phyloP scores from a whole-genome alignment of 1,139 yeast species.

The Diutina catenulata region DNA sequence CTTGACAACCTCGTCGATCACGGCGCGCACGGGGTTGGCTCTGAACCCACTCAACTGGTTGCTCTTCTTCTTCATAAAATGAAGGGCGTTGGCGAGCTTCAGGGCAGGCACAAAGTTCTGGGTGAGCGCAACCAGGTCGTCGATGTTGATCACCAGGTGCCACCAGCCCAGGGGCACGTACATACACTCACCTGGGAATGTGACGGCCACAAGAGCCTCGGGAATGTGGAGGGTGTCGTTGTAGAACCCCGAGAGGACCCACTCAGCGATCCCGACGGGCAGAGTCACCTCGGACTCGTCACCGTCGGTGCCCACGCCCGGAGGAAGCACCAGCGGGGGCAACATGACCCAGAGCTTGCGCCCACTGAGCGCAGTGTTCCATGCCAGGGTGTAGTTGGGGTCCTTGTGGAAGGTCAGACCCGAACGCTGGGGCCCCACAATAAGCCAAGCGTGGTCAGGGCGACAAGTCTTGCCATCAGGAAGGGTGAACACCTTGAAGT shows the following conservation, averaged over 20 bases:
- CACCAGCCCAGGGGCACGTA: conserved; percentile 95
- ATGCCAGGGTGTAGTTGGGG: conserved; percentile 83
- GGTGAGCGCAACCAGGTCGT: conserved; percentile 70
- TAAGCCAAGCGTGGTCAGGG: conserved; percentile 88
- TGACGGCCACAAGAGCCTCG: conserved; percentile 55
- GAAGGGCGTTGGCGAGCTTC: conserved; percentile 45
- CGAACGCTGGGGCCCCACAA: conserved; percentile 67
- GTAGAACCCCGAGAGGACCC: conserved; percentile 77
- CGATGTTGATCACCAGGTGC: conserved; percentile 81
- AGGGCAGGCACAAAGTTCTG: conserved; percentile 74
- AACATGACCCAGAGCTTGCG: conserved; percentile 81
- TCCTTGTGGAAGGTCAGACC: conserved; percentile 92
- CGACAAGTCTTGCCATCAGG: conserved; percentile 34
- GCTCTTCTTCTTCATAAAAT: conserved; percentile 54
- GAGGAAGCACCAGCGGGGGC: conserved; percentile 68
- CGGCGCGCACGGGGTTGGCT: conserved; percentile 34
- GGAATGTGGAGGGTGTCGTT: conserved; percentile 40
- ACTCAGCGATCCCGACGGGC: conserved; percentile 83
- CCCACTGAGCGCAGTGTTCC: conserved; percentile 75
- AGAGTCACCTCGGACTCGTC: conserved; percentile 86
- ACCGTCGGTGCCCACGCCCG: conserved; percentile 70
- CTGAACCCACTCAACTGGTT: conserved; percentile 76
- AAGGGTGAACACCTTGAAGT: conserved; percentile 25
- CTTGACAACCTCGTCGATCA: conserved; percentile 19
- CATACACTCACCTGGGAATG: conserved; percentile 76